These are phyloP conservation scores for Rhypophila decipiens DNA, from an alignment of 495 filamentous ascomycete species.

Conservation along the genomic window DNA sequence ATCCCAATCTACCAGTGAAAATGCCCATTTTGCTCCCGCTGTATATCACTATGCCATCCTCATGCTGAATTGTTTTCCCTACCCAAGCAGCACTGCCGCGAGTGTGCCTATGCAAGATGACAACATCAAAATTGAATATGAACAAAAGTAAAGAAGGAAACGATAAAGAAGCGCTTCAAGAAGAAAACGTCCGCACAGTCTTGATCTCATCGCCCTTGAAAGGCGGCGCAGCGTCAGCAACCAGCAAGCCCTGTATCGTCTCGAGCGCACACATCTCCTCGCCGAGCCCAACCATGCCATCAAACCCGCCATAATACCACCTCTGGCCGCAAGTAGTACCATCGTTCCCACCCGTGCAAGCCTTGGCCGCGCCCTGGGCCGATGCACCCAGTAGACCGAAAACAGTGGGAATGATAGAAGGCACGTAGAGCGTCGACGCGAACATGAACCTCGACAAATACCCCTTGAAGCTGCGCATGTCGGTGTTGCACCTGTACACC, in stretches of 20 bases:
- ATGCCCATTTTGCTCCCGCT: too few species aligned
- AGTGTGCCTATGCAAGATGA: too few species aligned
- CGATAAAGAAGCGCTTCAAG: too few species aligned
- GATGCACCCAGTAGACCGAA: constrained; percentile 47
- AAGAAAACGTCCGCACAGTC: constrained; percentile 22
- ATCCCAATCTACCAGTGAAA: too few species aligned
- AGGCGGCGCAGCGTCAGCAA: constrained; percentile 28
- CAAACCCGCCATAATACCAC: constrained; percentile 60
- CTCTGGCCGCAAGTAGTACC: constrained; percentile 60
- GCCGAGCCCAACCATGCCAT: constrained; percentile 55
- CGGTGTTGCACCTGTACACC: constrained; percentile 54
- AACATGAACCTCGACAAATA: constrained; percentile 73
- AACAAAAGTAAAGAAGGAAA: too few species aligned
- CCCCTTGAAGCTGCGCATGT: constrained; percentile 75
- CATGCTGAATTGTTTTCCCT: too few species aligned
- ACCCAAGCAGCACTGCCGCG: too few species aligned
- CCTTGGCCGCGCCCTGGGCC: constrained; percentile 56
- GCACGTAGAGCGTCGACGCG: constrained; percentile 53
- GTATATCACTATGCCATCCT: too few species aligned
- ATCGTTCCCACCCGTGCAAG: constrained; percentile 54
- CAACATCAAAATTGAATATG: too few species aligned
- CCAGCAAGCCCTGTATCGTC: constrained; percentile 55
- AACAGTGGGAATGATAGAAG: constrained; percentile 48
- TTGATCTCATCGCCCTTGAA: constrained; percentile 38
- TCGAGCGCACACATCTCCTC: constrained; percentile 68